Base-by-base conservation (phyloP, 305 asterid genomes). In the Solanum chacoense region DNA sequence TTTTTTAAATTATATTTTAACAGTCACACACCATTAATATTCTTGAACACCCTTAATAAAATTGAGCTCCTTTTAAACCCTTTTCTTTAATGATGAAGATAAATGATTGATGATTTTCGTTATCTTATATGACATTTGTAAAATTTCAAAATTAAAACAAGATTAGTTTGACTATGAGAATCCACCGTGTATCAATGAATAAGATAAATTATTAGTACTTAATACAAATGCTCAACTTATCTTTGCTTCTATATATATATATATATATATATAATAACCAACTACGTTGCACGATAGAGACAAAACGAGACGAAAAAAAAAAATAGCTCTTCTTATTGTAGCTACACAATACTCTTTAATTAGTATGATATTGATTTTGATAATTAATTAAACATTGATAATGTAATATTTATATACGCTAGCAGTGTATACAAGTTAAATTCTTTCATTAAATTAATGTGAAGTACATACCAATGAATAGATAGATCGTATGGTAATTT, bases 401-500 rank as follows among this genome's bases (percentile, higher is more conserved):
- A 24, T 10, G 8, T 67, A 20, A 76, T 18, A 9, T 20, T 20
- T 5, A 34, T 75, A 24, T 67, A 59, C 11, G 26, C 71, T 63
- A 63, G 16, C 16, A 24, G 31, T 10, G 18, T 24, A 67, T 67
- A 67, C 7, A 71, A 13, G 36, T 72, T 72, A 72, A 69, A 72
- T 28, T 8, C n/a, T 3, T 29, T 14, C 2, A 72, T 28, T 28
- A 72, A 72, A 12, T 71, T 14, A 28, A 72, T 4, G 24, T 24
- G 8, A 40, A 28, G n/a, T 5, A n/a, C 69, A 22, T 74, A 89
- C 90, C 88, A 89, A 50, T 89, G 90, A 50, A 89, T 89, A 24
- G 90, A 74, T 20, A 89, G 55, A 86, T 89, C 87, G 28, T 89
- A 50, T 3, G 90, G 88, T 18, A 88, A 85, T 40, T 45, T n/a